Percentiles rank a stretch among this genome's conserved stretches.
Conservation (phyloP, 2,329 filamentous ascomycete genomes). For the Aspergillus flavus region DNA sequence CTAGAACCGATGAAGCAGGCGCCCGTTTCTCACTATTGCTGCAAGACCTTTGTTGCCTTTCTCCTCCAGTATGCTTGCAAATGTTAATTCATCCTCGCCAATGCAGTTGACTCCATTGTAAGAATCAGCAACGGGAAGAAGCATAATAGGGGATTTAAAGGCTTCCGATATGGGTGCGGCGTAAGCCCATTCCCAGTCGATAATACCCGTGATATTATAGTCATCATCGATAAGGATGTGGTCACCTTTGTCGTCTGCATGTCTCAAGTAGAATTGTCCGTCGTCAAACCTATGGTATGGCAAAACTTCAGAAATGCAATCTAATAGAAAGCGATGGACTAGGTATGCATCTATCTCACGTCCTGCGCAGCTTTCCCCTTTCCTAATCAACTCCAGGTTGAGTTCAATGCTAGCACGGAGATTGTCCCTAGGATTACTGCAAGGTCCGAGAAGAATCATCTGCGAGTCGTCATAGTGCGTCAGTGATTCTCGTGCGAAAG, state of each 20-base stretch:
- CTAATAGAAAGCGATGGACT: conserved; percentile 44
- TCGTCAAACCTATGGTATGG: conserved; percentile 24
- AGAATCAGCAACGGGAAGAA: conserved; percentile 47
- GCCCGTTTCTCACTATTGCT: conserved; percentile 40
- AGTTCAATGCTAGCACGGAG: conserved; percentile 35
- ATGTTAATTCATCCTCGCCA: conserved; percentile 43
- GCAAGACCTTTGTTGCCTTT: conserved; percentile 43
- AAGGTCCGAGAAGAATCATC: conserved; percentile 37
- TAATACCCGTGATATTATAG: conserved; percentile 52
- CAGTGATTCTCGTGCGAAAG: conserved; percentile 44
- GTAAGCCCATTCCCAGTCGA: conserved; percentile 51
- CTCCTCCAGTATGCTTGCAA: conserved; percentile 37
- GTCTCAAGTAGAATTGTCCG: conserved; percentile 48
- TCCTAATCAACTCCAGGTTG: conserved; percentile 43
- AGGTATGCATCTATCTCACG: conserved; percentile 42
- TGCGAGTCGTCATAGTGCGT: conserved; percentile 33
- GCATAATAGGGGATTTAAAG: conserved; percentile 47
- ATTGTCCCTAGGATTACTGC: conserved; percentile 40
- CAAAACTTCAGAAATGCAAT: neutral
- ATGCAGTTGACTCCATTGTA: conserved; percentile 40
- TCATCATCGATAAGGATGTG: conserved; percentile 52
- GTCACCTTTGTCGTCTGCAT: conserved; percentile 54
- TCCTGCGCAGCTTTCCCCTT: conserved; percentile 41
- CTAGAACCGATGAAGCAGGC: conserved; percentile 42
- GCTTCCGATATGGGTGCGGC: conserved; percentile 38